phyloP scores from a whole-genome alignment of 2,329 filamentous ascomycete species.

The Neocatenulostroma microsporum region DNA sequence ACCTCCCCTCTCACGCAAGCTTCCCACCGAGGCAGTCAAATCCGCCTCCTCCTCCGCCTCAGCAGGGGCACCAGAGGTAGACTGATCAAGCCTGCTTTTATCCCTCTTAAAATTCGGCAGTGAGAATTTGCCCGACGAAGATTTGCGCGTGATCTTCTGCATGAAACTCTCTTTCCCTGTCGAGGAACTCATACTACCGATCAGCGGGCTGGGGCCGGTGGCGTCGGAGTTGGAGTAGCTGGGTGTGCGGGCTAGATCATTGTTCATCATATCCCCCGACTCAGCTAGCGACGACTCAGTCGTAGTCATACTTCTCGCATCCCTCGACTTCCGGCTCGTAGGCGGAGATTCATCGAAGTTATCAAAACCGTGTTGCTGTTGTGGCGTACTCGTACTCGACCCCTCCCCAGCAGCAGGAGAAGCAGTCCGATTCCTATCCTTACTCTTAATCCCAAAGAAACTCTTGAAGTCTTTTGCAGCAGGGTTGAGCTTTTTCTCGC shows the following conservation, averaged over 20 bases:
- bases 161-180: conserved; percentile 41
- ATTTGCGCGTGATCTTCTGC: conserved; percentile 44
- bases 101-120: conserved; percentile 31
- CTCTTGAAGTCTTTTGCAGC: conserved; percentile 81
- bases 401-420: not conserved
- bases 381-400: not conserved
- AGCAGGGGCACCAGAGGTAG: no score
- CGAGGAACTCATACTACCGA: conserved; percentile 20
- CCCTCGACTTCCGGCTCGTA: conserved; percentile 34
- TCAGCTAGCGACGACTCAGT: conserved; percentile 26
- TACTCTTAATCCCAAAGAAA: conserved; percentile 46
- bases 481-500: conserved; percentile 59
- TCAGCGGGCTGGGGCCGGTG: conserved; percentile 27
- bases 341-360: conserved; percentile 30
- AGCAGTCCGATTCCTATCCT: conserved; percentile 20
- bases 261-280: conserved; percentile 17
- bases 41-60: conserved; percentile 36
- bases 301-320: conserved; percentile 34
- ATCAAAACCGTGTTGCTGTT: no score
- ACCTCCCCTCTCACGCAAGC: no score
- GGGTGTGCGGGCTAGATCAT: conserved; percentile 24
- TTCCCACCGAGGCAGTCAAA: conserved; percentile 27
- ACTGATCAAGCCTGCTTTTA: conserved; percentile 28
- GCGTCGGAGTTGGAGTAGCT: conserved; percentile 34
- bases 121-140: conserved; percentile 36